Conservation (phyloP, 129 eudicot species). For the Silybum marianum region DNA sequence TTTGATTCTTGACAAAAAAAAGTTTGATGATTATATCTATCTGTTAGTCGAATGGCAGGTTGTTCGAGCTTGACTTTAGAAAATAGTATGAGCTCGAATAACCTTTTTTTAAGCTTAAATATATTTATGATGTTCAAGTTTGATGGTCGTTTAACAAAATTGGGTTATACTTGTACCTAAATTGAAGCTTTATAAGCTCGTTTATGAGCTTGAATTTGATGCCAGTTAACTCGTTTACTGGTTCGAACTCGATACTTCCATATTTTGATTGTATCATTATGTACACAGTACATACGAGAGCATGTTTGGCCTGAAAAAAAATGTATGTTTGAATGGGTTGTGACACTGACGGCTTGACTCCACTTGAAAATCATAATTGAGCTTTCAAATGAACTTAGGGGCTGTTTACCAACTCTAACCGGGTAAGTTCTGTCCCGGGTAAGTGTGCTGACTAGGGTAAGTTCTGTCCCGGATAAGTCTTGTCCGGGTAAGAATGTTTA, state of each 20-base stretch:
- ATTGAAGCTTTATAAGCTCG: neutral
- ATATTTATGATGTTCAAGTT: neutral
- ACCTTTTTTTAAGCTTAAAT: neutral
- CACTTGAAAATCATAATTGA: neutral
- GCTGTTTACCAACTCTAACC: no score
- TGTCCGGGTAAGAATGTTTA: no score
- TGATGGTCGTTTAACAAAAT: neutral
- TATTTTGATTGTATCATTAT: neutral
- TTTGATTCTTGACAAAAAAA: conserved; percentile 1
- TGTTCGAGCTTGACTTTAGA: neutral
- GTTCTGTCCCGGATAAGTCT: no score
- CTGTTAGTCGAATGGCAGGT: neutral
- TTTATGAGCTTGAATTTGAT: neutral
- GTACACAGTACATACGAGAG: neutral
- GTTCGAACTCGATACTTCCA: neutral
- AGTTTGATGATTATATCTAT: neutral
- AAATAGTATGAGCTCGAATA: neutral
- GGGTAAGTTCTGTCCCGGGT: no score
- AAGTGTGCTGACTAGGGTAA: no score
- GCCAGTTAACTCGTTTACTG: neutral
- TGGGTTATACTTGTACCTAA: neutral
- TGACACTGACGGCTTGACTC: neutral
- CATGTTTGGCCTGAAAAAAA: neutral
- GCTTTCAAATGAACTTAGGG: no score
- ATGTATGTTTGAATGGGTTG: neutral